Evolutionary conservation across 2,329 filamentous ascomycete genomes (phyloP), one percentile per base, ranked within the genome.

Genomic region (Aspergillus pseudoterreus): DNA sequence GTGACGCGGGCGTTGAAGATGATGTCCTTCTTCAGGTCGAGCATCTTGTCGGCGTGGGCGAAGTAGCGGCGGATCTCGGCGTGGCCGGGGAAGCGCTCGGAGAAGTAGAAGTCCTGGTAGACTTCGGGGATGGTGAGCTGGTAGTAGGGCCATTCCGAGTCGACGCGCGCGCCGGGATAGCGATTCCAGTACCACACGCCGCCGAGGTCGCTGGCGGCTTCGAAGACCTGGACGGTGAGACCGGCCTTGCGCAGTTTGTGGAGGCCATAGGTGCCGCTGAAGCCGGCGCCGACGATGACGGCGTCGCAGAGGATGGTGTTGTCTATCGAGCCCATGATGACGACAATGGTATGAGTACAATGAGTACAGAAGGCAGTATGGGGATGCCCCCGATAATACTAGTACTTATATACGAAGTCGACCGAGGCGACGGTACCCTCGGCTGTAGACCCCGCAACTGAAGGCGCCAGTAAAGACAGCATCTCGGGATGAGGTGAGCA

Each of bases 51-150:
- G 11, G 78, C 69, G 52, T 79, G 74, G 10, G 66, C 56, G 44
- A 82, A 79, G 57, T 82, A 81, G 4, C 47, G 57, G 30, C 68
- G 67, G 8, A 81, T 53, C 55, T 80, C 76, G 5, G 63, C 49
- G 15, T 59, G 52, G 8, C 51, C 54, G 0, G 66, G 66, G 46
- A 64, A 70, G 15, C 63, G 62, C 36, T 62, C 56, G 1, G 63
- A 66, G 69, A 75, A 81, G 27, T 65, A 70, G 70, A 73, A 81
- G 43, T 70, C 67, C 24, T 72, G 68, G 60, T 69, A 78, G 1
- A 77, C 67, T 12, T 75, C 71, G 2, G 79, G 78, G 59, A 76
- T 77, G 2, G 73, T 78, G 53, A 42, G 39, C 19, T 42, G 39
- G 39, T 42, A 42, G 39, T 24, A 42, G 10, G 39, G 39, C 14